Base-by-base conservation (phyloP, 306 rosid species). In the Pyrus communis region DNA sequence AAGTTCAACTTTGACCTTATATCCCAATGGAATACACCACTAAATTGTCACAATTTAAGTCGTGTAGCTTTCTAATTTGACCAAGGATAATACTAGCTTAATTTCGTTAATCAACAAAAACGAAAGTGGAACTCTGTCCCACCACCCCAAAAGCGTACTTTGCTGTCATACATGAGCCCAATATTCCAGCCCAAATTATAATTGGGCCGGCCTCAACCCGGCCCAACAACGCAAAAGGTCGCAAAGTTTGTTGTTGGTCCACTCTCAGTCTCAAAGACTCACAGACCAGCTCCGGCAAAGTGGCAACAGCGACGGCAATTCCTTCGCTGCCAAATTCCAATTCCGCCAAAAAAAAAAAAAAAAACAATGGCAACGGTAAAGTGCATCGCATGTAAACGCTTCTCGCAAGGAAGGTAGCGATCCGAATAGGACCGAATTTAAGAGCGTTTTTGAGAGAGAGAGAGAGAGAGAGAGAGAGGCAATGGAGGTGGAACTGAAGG, bases 401-500 rank as follows among this genome's bases (percentile, higher is more conserved):
- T 22, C 45, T 42, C 45, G 57, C 67, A 40, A 42, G 49, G 27
- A 23, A 43, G 69, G 60, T 33, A 14, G n/a, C 38, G 67, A 2
- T 58, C 30, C 22, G 7, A 4, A 38, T 35, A n/a, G 67, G 43
- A 43, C 21, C 42, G 69, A 61, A 28, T 74, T 73, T 74, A 43
- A 74, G 77, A 74, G 17, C 28, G 9, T 15, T 17, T 45, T 62
- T 67, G 6, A 5, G 59, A 52, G 6, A 22, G 61, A 25, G 33
- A 69, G 45, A 68, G 70, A 51, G 28, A 63, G 67, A 60, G 77
- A 52, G 79, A 73, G 75, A 55, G 74, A 2, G 28, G 71, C 64
- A 49, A 88, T 93, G 98, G 98, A 93, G 89, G 80, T 74, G 66
- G 96, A 90, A 76, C 80, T 91, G 79, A 86, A 87, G 51, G 86